These are phyloP conservation scores for Lentinus polychrous DNA, from an alignment of 1,284 basidiomycete species.

Conservation along the genomic window DNA sequence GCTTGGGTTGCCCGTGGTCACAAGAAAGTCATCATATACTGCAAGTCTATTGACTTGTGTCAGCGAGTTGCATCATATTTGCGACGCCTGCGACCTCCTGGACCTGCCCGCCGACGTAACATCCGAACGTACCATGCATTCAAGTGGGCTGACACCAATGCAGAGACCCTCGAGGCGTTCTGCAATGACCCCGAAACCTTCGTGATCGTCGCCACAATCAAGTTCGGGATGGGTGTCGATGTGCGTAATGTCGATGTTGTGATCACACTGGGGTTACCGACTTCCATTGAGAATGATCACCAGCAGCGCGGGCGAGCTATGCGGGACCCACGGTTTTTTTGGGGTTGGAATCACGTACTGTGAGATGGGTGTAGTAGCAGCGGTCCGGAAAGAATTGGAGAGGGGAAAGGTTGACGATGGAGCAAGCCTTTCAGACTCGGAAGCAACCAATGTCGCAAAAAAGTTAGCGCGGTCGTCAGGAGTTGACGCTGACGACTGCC, in stretches of 20 bases:
- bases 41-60: slow-evolving; percentile 19
- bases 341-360: slow-evolving; percentile 1
- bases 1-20: slow-evolving; percentile 19
- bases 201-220: slow-evolving; percentile 20
- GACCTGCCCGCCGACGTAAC: neutral
- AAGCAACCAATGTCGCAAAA: neutral
- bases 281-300: slow-evolving; percentile 11
- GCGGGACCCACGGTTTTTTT: neutral
- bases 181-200: slow-evolving; percentile 11
- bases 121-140: slow-evolving; percentile 1
- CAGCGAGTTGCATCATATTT: slow-evolving; percentile 10
- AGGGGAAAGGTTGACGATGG: neutral
- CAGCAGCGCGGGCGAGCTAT: slow-evolving; percentile 18
- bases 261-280: slow-evolving; percentile 18
- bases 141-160: neutral
- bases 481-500: neutral
- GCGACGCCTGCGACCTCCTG: neutral
- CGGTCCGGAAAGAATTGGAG: neutral
- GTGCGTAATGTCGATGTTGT: slow-evolving; percentile 15
- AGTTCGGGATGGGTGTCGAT: slow-evolving; percentile 21
- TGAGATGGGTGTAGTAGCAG: neutral
- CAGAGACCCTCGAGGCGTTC: slow-evolving; percentile 8
- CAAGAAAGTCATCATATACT: slow-evolving; percentile 23
- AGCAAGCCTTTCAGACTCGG: neutral
- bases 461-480: neutral